Base-by-base conservation (phyloP, 352 stramenopile genomes). In the Phytophthora litchii region DNA sequence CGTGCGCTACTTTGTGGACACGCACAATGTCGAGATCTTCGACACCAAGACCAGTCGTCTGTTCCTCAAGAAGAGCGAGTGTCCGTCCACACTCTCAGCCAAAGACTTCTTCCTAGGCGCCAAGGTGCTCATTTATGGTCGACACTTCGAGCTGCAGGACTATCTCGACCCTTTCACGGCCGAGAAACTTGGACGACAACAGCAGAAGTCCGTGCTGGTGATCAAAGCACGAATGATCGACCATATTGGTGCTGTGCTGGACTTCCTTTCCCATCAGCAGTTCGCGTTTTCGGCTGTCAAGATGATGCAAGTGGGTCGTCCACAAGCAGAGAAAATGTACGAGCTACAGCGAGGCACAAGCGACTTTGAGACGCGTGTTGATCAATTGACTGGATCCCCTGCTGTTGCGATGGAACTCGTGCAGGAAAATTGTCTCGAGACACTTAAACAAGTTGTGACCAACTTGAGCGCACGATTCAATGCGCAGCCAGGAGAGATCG, bases 61-160 rank as follows among this genome's bases (percentile, higher is more conserved):
- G 9, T 98, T 98, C 64, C 80, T 98, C 12, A 97, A 96, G 60
- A 95, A 94, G 56, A 95, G 85, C 27, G 89, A 95, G 53, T 84
- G 89, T 38, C 86, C 88, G 2, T 31, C 72, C 5, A 70, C 83
- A 9, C 57, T 97, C 17, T 77, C 73, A 19, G 43, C 62, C 17
- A 76, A 86, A 10, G 90, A 97, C 41, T 96, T 96, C 56, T 89
- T 88, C 40, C 58, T 96, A 7, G 90, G 90, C 3, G 72, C 71
- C 59, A 97, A 87, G 37, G 74, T 96, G 43, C 52, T 92, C 27
- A 70, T 95, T 14, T 93, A 94, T 60, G 86, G 78, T 14, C 73
- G 87, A 44, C 76, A 89, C 51, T 89, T 96, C 52, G 87, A 95
- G 67, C 68, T 96, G 29, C 68, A 89, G 19, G 83, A 94, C 51